These are phyloP conservation scores for Rhodamnia argentea DNA, from an alignment of 345 rosid genomes.

Conservation along the genomic window DNA sequence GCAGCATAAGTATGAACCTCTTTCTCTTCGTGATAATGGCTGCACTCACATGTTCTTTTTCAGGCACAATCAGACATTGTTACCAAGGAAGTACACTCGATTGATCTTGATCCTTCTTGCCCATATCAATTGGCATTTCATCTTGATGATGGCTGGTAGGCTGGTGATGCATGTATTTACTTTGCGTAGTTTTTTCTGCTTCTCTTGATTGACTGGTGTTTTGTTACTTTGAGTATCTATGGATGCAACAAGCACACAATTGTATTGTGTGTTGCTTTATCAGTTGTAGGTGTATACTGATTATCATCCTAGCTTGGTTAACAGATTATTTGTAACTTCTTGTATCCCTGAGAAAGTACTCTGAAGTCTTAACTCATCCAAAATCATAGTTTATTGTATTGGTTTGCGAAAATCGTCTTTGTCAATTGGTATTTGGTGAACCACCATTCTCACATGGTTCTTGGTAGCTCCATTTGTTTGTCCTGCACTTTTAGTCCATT, in stretches of 20 bases:
- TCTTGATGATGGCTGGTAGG: slow-evolving; percentile 94
- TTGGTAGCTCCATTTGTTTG: neutral
- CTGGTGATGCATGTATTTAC: neutral
- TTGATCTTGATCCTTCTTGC: slow-evolving; percentile 69
- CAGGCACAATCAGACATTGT: slow-evolving; percentile 88
- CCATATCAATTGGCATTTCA: slow-evolving; percentile 86
- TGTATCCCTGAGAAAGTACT: neutral
- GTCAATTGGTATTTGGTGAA: neutral
- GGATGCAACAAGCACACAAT: neutral
- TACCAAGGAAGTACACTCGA: slow-evolving; percentile 72
- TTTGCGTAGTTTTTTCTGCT: neutral
- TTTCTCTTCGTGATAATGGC: neutral
- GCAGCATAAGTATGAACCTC: neutral
- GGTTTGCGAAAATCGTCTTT: neutral
- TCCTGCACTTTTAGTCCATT: neutral
- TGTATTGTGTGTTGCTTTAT: neutral
- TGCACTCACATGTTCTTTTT: neutral
- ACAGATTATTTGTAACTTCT: neutral
- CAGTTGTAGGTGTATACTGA: neutral
- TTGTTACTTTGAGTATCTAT: neutral
- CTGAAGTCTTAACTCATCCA: neutral
- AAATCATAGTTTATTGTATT: neutral
- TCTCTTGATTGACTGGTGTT: neutral
- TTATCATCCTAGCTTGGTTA: neutral
- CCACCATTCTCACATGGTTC: neutral